Evolutionary conservation across 2,329 filamentous ascomycete genomes (phyloP).

Genomic region (Pseudogymnoascus sp.): DNA sequence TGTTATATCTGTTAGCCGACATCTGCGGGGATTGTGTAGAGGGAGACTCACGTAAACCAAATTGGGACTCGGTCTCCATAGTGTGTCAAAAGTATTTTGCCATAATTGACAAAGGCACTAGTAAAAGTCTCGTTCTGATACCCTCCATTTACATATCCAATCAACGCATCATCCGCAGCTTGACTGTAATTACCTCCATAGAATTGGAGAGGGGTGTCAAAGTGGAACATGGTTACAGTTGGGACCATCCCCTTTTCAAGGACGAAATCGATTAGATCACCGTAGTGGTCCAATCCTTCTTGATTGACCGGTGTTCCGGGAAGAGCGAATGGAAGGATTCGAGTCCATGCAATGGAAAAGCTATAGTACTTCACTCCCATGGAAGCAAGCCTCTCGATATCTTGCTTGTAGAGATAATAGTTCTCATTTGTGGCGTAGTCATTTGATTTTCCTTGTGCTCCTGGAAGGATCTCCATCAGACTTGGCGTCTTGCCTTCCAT

Average conservation of each 20-base stretch:
- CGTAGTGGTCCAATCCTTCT: conserved; percentile 42
- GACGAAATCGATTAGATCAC: conserved; percentile 42
- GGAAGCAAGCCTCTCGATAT: conserved; percentile 42
- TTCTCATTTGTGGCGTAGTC: conserved; percentile 38
- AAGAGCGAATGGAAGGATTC: conserved; percentile 42
- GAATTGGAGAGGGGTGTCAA: conserved; percentile 40
- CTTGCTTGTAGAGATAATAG: conserved; percentile 48
- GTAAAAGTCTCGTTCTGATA: conserved; percentile 39
- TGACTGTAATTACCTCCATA: conserved; percentile 28
- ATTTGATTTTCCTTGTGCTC: conserved; percentile 1
- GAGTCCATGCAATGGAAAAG: conserved; percentile 44
- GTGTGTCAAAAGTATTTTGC: conserved; percentile 41
- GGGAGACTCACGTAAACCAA: conserved; percentile 34
- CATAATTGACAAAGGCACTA: conserved; percentile 44
- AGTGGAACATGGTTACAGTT: conserved; percentile 39
- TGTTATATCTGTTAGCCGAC: neutral
- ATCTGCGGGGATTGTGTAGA: neutral
- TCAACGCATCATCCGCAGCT: conserved; percentile 13
- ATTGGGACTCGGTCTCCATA: conserved; percentile 42
- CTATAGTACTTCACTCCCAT: conserved; percentile 44
- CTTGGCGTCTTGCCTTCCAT: conserved; percentile 34
- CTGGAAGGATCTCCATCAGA: conserved; percentile 30
- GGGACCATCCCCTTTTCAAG: conserved; percentile 42
- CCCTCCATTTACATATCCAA: conserved; percentile 32
- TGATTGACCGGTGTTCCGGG: conserved; percentile 43